Evolutionary conservation across 2,329 filamentous ascomycete species (phyloP).

Genomic region (Ophiostoma triangulosporum): DNA sequence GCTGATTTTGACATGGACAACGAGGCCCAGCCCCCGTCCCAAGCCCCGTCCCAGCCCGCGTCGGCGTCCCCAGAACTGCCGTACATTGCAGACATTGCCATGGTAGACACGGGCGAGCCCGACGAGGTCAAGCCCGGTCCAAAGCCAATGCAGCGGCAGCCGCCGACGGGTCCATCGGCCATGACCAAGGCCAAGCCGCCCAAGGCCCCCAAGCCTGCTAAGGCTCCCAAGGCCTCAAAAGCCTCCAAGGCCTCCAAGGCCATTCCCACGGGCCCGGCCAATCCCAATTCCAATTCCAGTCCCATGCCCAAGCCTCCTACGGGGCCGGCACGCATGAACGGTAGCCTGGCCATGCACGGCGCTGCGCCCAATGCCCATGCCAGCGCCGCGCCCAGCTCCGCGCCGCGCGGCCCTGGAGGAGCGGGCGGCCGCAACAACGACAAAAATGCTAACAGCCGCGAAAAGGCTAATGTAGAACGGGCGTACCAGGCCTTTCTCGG

Average conservation of each 20-base stretch:
- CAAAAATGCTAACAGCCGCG: slow-evolving; percentile 1
- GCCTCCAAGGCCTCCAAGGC: slow-evolving; percentile 13
- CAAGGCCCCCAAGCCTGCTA: neutral
- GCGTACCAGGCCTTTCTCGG: slow-evolving; percentile 59
- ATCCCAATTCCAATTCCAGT: no score
- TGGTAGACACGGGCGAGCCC: slow-evolving; percentile 6
- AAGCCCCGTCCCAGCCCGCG: no score
- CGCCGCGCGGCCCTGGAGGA: neutral
- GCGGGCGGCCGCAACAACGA: neutral
- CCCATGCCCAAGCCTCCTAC: slow-evolving; percentile 6
- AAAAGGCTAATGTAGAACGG: slow-evolving; percentile 27
- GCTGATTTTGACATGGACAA: no score
- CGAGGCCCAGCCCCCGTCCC: no score
- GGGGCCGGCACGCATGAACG: slow-evolving; percentile 8
- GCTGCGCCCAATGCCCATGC: neutral
- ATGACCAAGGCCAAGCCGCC: neutral
- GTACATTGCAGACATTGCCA: slow-evolving; percentile 9
- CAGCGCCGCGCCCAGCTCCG: neutral
- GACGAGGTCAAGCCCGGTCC: slow-evolving; percentile 1
- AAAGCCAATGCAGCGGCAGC: neutral
- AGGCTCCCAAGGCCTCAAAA: neutral
- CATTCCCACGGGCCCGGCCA: slow-evolving; percentile 2
- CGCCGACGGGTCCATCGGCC: slow-evolving; percentile 1
- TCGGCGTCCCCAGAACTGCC: neutral
- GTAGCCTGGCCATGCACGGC: neutral